Conservation (phyloP, 495 filamentous ascomycete species). For the Xylaria venustula region DNA sequence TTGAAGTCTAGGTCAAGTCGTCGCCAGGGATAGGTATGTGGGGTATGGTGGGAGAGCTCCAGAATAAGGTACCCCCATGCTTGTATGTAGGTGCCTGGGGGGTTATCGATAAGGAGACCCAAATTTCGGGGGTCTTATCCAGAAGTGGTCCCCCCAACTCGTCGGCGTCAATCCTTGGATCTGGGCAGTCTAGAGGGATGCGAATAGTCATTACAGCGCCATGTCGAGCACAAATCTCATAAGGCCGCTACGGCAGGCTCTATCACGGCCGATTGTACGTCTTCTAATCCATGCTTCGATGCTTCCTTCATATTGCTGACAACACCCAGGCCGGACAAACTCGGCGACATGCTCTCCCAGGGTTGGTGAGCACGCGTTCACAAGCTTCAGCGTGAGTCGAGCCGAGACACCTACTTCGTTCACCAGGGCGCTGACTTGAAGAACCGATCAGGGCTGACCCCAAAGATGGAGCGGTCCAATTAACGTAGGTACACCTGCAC, state of each 20-base stretch:
- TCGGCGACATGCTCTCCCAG: constrained; percentile 19
- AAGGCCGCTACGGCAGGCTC: constrained; percentile 28
- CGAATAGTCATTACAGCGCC: constrained; percentile 15
- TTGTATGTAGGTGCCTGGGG: no score
- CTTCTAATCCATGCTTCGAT: background rate
- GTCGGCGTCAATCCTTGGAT: constrained; percentile 15
- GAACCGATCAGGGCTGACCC: background rate
- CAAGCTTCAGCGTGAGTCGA: constrained; percentile 22
- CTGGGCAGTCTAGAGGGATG: constrained; percentile 14
- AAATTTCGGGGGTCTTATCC: constrained; percentile 19
- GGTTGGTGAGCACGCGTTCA: constrained; percentile 19
- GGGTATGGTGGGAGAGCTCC: no score
- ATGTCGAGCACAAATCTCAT: constrained; percentile 27
- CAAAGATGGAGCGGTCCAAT: constrained; percentile 8
- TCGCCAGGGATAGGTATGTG: no score
- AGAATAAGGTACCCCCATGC: no score
- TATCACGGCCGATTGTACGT: constrained; percentile 26
- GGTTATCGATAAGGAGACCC: constrained; percentile 24
- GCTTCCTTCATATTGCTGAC: constrained; percentile 12
- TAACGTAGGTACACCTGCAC: constrained; percentile 19
- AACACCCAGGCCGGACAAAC: constrained; percentile 21
- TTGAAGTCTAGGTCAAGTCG: no score
- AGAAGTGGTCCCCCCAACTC: background rate
- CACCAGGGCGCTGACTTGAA: background rate
- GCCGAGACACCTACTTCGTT: no score